Evolutionary conservation across 2,329 filamentous ascomycete genomes (phyloP).

Genomic region (Penicillium expansum): DNA sequence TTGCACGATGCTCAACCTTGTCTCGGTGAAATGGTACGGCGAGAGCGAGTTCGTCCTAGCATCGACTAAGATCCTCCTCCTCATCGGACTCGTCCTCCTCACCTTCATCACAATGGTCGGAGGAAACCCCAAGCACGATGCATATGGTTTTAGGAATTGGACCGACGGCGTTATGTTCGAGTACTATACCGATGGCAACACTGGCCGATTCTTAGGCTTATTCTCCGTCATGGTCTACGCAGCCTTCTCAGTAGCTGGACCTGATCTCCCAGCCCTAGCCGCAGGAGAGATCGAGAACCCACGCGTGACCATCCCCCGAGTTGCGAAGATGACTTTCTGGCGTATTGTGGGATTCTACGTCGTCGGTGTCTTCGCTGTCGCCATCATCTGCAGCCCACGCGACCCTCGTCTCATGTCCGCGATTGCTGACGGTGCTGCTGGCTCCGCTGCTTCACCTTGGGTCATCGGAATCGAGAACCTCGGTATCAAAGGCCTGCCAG

Average conservation of each 20-base stretch:
- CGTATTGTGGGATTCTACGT: conserved; percentile 73
- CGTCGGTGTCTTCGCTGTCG: conserved; percentile 67
- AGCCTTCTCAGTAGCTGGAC: conserved; percentile 62
- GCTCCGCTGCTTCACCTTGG: conserved; percentile 67
- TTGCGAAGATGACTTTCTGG: conserved; percentile 73
- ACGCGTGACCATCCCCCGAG: conserved; percentile 65
- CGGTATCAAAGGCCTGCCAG: conserved; percentile 63
- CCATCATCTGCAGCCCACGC: conserved; percentile 65
- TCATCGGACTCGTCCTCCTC: conserved; percentile 66
- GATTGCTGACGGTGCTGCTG: conserved; percentile 55
- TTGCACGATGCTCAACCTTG: conserved; percentile 60
- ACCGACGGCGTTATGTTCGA: conserved; percentile 62
- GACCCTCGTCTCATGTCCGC: conserved; percentile 59
- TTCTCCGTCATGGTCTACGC: conserved; percentile 68
- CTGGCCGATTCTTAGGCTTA: conserved; percentile 71
- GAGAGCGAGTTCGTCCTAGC: conserved; percentile 72
- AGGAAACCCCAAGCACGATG: conserved; percentile 68
- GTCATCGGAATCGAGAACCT: conserved; percentile 70
- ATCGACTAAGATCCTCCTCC: conserved; percentile 66
- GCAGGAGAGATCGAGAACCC: conserved; percentile 69
- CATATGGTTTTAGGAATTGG: conserved; percentile 69
- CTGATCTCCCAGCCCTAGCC: conserved; percentile 58
- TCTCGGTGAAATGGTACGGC: conserved; percentile 69
- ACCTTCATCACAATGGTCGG: conserved; percentile 80
- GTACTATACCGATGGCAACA: conserved; percentile 59